Percentiles rank a stretch among this genome's conserved stretches.
These are phyloP conservation scores for Kodamaea plutei DNA, from an alignment of 1,139 yeast genomes.

Conservation along the genomic window DNA sequence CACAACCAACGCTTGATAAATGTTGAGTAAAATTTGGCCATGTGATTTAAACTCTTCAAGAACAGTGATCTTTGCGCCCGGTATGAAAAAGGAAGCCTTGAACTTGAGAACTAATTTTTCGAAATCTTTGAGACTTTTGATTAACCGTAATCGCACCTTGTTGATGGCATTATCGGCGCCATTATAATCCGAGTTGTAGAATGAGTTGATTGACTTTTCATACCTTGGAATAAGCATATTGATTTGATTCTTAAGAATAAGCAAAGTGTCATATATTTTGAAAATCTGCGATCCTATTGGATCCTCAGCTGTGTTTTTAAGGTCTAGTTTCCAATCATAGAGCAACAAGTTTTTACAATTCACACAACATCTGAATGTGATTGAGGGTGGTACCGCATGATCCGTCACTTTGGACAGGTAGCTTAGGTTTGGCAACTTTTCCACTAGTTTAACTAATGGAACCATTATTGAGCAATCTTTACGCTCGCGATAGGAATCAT, in stretches of 20 bases:
- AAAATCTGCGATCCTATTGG: slow-evolving; percentile 17
- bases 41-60: slow-evolving; percentile 14
- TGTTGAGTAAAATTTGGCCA: slow-evolving; percentile 25
- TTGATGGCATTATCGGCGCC: slow-evolving; percentile 12
- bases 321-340: slow-evolving; percentile 51
- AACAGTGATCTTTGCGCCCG: slow-evolving; percentile 15
- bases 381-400: slow-evolving; percentile 11
- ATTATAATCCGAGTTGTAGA: slow-evolving; percentile 6
- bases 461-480: slow-evolving; percentile 66
- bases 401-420: slow-evolving; percentile 28
- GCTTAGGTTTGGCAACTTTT: slow-evolving; percentile 35
- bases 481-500: slow-evolving; percentile 41
- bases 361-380: slow-evolving; percentile 51
- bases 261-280: slow-evolving; percentile 28
- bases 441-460: slow-evolving; percentile 50
- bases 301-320: slow-evolving; percentile 17
- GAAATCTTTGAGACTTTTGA: slow-evolving; percentile 32
- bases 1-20: slow-evolving; percentile 31
- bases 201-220: slow-evolving; percentile 11
- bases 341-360: slow-evolving; percentile 64
- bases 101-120: slow-evolving; percentile 27
- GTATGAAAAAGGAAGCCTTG: slow-evolving; percentile 20
- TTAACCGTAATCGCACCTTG: slow-evolving; percentile 25
- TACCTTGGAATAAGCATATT: slow-evolving; percentile 29
- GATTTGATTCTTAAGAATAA: slow-evolving; percentile 33